These are phyloP conservation scores for Raddia distichophylla DNA, from an alignment of 176 grass and related monocot species.

Conservation along the genomic window DNA sequence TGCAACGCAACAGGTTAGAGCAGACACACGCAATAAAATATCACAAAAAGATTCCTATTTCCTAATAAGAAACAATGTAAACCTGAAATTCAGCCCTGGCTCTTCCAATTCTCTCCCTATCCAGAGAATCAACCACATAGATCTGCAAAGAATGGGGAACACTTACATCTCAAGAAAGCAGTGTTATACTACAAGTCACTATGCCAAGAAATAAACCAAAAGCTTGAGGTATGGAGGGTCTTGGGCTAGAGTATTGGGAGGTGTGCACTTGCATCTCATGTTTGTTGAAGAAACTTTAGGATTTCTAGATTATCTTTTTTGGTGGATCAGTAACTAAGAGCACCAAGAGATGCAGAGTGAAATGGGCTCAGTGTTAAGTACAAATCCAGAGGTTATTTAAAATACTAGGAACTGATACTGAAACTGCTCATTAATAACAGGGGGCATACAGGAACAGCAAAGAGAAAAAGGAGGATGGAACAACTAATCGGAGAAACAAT, in stretches of 20 bases:
- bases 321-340: neutral
- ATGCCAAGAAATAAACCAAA: conserved; percentile 20
- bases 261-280: neutral
- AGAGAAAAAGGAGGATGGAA: neutral
- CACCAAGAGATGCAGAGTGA: neutral
- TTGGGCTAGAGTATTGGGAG: neutral
- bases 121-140: conserved; percentile 85
- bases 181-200: neutral
- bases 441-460: neutral
- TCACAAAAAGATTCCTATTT: neutral
- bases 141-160: conserved; percentile 49
- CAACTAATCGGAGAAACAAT: neutral
- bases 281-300: conserved; percentile 5
- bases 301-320: neutral
- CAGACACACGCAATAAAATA: conserved; percentile 21
- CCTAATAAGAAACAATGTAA: conserved; percentile 11
- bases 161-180: conserved; percentile 15
- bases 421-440: conserved; percentile 6
- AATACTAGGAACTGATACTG: neutral
- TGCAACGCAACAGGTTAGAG: conserved; percentile 28
- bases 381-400: neutral
- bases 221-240: neutral
- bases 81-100: conserved; percentile 88
- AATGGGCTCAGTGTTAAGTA: neutral
- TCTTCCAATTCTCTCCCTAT: conserved; percentile 82